phyloP scores from a whole-genome alignment of 805 yeast species.

The Dipodascus geniculatus region DNA sequence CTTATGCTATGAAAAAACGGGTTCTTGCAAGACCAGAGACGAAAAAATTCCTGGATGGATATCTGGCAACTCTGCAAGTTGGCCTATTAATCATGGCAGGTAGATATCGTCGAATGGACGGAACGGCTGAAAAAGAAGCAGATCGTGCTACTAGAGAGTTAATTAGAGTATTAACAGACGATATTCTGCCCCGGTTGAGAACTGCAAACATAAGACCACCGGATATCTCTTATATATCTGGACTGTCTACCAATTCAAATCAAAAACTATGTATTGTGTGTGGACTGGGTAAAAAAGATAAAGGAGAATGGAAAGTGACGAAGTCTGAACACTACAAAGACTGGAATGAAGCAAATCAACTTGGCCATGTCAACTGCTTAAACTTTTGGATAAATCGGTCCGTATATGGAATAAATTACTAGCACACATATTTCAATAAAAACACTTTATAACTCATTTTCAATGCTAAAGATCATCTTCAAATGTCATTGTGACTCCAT shows the following conservation, averaged over 20 bases:
- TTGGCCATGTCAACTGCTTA: slow-evolving; percentile 15
- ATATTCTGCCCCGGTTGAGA: background rate
- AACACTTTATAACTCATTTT: slow-evolving; percentile 4
- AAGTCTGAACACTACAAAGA: slow-evolving; percentile 4
- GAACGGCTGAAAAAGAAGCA: slow-evolving; percentile 3
- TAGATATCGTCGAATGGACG: slow-evolving; percentile 10
- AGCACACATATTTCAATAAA: background rate
- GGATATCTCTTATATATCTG: background rate
- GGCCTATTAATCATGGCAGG: slow-evolving; percentile 18
- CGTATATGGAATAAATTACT: slow-evolving; percentile 6
- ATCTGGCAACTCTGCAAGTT: slow-evolving; percentile 12
- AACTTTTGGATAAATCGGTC: slow-evolving; percentile 16
- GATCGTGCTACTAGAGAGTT: slow-evolving; percentile 17
- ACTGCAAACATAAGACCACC: background rate
- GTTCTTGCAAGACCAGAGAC: slow-evolving; percentile 15
- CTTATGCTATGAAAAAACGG: slow-evolving; percentile 13
- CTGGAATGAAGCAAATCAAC: slow-evolving; percentile 7
- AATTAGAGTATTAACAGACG: slow-evolving; percentile 12
- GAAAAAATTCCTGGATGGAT: slow-evolving; percentile 13
- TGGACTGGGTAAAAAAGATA: slow-evolving; percentile 16
- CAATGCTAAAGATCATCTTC: slow-evolving; percentile 9
- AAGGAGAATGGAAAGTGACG: slow-evolving; percentile 10
- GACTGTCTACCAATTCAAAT: background rate
- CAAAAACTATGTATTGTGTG: slow-evolving; percentile 13
- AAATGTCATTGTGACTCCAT: slow-evolving; percentile 14